phyloP scores from a whole-genome alignment of 495 filamentous ascomycete species.

The Arthonia radiata region DNA sequence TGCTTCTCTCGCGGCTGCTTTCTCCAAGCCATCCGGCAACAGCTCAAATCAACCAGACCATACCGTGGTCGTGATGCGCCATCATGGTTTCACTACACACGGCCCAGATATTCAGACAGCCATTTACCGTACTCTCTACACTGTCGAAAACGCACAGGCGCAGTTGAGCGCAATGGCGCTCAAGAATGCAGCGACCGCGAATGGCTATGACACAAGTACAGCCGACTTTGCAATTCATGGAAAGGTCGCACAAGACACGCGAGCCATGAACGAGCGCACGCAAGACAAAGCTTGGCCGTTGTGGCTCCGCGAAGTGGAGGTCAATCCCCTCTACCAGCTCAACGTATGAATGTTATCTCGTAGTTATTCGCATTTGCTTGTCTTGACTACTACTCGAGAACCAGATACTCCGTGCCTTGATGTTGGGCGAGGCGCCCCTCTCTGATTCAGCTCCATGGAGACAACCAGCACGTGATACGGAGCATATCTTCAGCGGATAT shows the following conservation, averaged over 20 bases:
- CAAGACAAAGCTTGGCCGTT: slow-evolving; percentile 16
- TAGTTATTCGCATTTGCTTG: too few species aligned
- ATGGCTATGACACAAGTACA: too few species aligned
- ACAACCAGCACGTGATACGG: too few species aligned
- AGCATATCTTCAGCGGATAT: too few species aligned
- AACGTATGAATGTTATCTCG: too few species aligned
- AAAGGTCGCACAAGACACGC: slow-evolving; percentile 8
- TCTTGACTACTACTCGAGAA: too few species aligned
- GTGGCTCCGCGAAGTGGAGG: slow-evolving; percentile 19
- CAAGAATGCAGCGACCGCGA: too few species aligned
- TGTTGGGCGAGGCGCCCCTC: too few species aligned
- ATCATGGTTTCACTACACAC: slow-evolving; percentile 22
- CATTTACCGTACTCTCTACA: slow-evolving; percentile 21
- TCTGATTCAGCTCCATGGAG: too few species aligned
- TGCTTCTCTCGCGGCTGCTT: slow-evolving; percentile 8
- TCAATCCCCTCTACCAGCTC: slow-evolving; percentile 14
- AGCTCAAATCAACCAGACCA: slow-evolving; percentile 7
- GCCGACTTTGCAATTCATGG: slow-evolving; percentile 12
- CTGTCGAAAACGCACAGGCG: slow-evolving; percentile 19
- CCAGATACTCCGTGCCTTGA: too few species aligned
- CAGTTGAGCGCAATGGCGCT: slow-evolving; percentile 10
- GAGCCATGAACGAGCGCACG: slow-evolving; percentile 8
- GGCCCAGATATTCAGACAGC: slow-evolving; percentile 15
- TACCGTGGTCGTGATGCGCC: slow-evolving; percentile 20
- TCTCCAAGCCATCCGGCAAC: slow-evolving; percentile 1